Evolutionary conservation across 2,329 filamentous ascomycete genomes (phyloP).

Genomic region (Diaporthe batatas): DNA sequence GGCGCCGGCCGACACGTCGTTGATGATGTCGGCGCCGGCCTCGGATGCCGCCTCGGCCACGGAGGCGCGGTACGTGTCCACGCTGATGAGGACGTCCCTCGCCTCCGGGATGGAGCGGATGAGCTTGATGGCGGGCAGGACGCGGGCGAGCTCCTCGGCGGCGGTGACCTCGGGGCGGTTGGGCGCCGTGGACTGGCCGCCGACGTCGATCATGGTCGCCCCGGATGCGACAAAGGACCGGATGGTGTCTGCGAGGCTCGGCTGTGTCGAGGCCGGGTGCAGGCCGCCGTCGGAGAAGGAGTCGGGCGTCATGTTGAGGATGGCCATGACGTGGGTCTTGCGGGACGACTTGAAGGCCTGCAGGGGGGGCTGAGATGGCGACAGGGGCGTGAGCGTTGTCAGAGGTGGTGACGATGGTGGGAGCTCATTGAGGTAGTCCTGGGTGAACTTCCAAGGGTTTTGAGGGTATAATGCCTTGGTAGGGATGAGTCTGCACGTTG

Average conservation of each 20-base stretch:
- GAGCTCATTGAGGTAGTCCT: slow-evolving; percentile 73
- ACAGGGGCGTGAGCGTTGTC: slow-evolving; percentile 71
- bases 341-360: slow-evolving; percentile 70
- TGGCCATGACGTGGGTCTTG: slow-evolving; percentile 88
- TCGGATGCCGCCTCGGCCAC: slow-evolving; percentile 83
- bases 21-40: slow-evolving; percentile 91
- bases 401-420: slow-evolving; percentile 62
- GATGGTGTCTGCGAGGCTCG: slow-evolving; percentile 69
- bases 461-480: slow-evolving; percentile 64
- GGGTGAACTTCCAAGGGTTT: slow-evolving; percentile 71
- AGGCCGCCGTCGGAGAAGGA: slow-evolving; percentile 94
- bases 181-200: slow-evolving; percentile 92
- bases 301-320: slow-evolving; percentile 94
- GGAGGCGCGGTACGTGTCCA: slow-evolving; percentile 91
- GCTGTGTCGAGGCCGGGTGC: slow-evolving; percentile 59
- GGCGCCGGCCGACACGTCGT: slow-evolving; percentile 88
- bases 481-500: slow-evolving; percentile 64
- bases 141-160: slow-evolving; percentile 80
- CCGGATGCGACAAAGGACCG: slow-evolving; percentile 74
- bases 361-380: slow-evolving; percentile 63
- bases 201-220: slow-evolving; percentile 89
- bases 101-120: slow-evolving; percentile 77
- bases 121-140: slow-evolving; percentile 82
- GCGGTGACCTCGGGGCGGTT: slow-evolving; percentile 76
- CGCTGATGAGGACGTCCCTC: slow-evolving; percentile 77